Conservation (phyloP, 108 stramenopile genomes). For the Nitzschia sp. region DNA sequence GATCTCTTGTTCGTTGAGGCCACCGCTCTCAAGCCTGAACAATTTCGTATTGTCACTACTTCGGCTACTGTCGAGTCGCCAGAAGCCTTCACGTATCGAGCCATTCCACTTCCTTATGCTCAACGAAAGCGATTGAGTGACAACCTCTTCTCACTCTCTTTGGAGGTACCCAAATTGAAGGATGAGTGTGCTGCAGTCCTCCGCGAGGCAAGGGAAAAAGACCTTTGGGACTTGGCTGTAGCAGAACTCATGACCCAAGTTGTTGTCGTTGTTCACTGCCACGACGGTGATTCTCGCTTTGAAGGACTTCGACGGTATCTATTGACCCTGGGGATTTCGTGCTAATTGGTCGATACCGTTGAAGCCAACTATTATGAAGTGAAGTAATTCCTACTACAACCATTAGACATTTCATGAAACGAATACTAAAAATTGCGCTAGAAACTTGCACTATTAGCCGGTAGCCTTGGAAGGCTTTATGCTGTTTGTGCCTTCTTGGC, state of each 20-base stretch:
- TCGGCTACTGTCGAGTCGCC: conserved; percentile 30
- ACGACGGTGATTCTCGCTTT: conserved; percentile 57
- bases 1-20: conserved; percentile 67
- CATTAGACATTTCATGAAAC: not conserved
- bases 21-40: conserved; percentile 61
- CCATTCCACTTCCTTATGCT: conserved; percentile 67
- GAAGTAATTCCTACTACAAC: not conserved
- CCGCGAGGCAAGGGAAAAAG: conserved; percentile 67
- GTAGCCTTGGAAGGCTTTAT: no score
- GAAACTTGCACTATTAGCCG: not conserved
- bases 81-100: conserved; percentile 59
- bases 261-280: conserved; percentile 64
- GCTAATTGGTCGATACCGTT: conserved; percentile 30
- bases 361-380: not conserved
- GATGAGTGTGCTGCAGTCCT: conserved; percentile 73
- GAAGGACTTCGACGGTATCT: conserved; percentile 74
- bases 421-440: not conserved
- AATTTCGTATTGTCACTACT: conserved; percentile 57
- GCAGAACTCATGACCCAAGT: conserved; percentile 85
- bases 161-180: conserved; percentile 62
- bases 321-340: conserved; percentile 66
- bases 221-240: conserved; percentile 79
- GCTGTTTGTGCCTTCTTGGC: not conserved
- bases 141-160: conserved; percentile 68
- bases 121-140: conserved; percentile 79